Evolutionary conservation across 176 grass and related monocot genomes (phyloP).

Genomic region (Oryza meridionalis): DNA sequence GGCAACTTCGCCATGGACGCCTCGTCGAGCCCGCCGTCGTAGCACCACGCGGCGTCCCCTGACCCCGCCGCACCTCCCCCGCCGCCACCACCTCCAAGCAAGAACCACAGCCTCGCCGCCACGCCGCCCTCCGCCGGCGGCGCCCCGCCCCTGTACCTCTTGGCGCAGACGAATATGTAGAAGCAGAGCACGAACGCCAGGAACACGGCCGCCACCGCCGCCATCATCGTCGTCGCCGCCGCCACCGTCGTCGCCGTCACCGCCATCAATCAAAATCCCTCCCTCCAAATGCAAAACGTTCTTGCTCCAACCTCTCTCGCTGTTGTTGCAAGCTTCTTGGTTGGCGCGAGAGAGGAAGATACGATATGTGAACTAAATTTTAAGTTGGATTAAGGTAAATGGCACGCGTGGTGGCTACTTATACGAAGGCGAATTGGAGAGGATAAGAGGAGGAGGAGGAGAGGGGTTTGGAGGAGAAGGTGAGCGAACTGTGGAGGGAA

Average conservation of each 20-base stretch:
- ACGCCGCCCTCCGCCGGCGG: conserved; percentile 10
- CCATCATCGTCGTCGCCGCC: conserved; percentile 57
- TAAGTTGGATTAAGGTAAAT: conserved; percentile 28
- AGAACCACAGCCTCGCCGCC: conserved; percentile 9
- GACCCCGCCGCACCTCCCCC: neutral
- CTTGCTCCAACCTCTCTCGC: neutral
- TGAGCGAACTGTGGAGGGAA: conserved; percentile 50
- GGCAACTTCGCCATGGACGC: conserved; percentile 60
- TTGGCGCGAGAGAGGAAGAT: neutral
- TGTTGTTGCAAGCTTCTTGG: neutral
- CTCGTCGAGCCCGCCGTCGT: conserved; percentile 60
- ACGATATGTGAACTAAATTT: neutral
- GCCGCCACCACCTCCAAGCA: neutral
- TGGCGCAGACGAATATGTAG: conserved; percentile 69
- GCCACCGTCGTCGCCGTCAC: conserved; percentile 59
- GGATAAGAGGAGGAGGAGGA: conserved; percentile 30
- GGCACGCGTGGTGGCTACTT: conserved; percentile 42
- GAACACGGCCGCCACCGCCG: conserved; percentile 54
- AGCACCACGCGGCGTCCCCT: conserved; percentile 36
- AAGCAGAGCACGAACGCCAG: conserved; percentile 65
- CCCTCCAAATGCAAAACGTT: neutral
- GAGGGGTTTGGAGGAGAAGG: conserved; percentile 42
- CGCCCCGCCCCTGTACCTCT: conserved; percentile 29
- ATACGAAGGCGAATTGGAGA: conserved; percentile 27
- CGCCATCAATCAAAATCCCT: conserved; percentile 30